Percentiles rank a stretch among this genome's conserved stretches.
phyloP scores from a whole-genome alignment of 2,329 filamentous ascomycete genomes.

The Xylaria sp. region DNA sequence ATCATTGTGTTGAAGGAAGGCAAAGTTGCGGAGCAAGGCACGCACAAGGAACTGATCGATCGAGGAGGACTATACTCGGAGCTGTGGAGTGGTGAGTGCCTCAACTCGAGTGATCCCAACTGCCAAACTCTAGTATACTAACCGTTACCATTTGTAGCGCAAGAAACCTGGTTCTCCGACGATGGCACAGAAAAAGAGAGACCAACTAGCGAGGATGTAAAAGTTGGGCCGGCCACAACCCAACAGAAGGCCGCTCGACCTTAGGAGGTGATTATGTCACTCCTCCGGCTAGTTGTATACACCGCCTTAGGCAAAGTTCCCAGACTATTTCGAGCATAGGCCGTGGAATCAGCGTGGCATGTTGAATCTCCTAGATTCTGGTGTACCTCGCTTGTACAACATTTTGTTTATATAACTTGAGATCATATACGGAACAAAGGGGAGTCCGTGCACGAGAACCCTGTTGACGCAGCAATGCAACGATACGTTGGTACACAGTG shows the following conservation, averaged over 20 bases:
- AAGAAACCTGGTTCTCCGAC: conserved; percentile 25
- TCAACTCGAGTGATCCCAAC: neutral
- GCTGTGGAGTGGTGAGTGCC: conserved; percentile 80
- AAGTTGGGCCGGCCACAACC: neutral
- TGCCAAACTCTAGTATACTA: neutral
- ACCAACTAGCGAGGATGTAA: neutral
- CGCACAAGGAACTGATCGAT: conserved; percentile 83
- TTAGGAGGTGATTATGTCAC: neutral
- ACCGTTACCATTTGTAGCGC: conserved; percentile 15
- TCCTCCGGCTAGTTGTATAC: neutral
- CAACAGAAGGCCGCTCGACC: neutral
- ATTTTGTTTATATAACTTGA: no score
- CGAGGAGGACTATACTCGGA: conserved; percentile 81
- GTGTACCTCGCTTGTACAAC: no score
- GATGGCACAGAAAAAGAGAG: conserved; percentile 20
- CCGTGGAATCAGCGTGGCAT: no score
- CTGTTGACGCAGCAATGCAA: no score
- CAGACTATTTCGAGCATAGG: no score
- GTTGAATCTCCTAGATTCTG: no score
- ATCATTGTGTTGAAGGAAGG: conserved; percentile 92
- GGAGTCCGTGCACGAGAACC: no score
- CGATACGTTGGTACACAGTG: no score
- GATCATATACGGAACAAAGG: no score
- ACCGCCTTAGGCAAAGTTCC: neutral
- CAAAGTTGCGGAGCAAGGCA: conserved; percentile 85